phyloP scores from a whole-genome alignment of 495 filamentous ascomycete species.

The Penicillium mononematosum region DNA sequence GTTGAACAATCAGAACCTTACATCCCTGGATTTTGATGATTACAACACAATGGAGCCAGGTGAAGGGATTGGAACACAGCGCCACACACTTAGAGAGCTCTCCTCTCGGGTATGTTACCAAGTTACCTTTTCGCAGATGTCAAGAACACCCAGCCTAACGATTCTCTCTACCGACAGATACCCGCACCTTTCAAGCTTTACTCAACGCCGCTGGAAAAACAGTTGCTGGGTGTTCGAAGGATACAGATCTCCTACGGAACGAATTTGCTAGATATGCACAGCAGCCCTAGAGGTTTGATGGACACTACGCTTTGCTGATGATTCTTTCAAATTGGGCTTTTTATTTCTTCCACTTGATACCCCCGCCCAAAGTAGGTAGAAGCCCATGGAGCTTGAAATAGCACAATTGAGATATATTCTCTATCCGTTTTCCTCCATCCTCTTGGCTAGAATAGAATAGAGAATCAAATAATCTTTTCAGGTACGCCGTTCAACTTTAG shows the following conservation, averaged over 20 bases:
- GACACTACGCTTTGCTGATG: background rate
- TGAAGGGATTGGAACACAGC: background rate
- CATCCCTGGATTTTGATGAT: background rate
- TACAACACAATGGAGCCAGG: background rate
- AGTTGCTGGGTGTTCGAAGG: conserved; percentile 1
- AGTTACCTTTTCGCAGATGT: background rate
- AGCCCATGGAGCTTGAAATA: background rate
- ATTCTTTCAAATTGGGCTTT: background rate
- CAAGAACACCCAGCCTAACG: background rate
- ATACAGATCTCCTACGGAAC: background rate
- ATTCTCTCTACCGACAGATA: background rate
- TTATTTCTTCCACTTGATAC: background rate
- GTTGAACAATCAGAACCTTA: background rate
- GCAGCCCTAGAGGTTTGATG: background rate
- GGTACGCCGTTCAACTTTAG: background rate
- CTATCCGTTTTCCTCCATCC: no score
- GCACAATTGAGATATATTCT: background rate
- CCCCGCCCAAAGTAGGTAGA: background rate
- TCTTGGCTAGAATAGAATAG: no score
- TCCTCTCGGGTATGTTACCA: background rate
- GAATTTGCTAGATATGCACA: background rate
- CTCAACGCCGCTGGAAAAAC: background rate
- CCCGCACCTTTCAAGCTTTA: background rate
- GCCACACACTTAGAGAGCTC: background rate
- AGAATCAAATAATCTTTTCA: background rate